Conservation (phyloP, 176 grass and related monocot species). For the Raddia distichophylla region DNA sequence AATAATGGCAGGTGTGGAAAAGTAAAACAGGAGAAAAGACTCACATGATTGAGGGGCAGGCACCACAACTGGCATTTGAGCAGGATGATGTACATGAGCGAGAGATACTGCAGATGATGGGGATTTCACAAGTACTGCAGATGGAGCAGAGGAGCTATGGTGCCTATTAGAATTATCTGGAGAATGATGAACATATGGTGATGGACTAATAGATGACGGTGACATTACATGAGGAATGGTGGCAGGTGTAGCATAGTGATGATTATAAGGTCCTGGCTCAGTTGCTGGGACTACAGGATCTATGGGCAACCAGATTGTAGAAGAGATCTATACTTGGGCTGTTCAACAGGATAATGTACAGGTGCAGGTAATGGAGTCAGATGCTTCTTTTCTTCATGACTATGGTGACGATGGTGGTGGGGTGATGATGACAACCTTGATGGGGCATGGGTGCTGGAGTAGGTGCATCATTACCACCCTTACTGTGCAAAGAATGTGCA, state of each 20-base stretch:
- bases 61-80: constrained; percentile 24
- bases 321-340: constrained; percentile 48
- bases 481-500: constrained; percentile 62
- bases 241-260: constrained; percentile 48
- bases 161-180: constrained; percentile 18
- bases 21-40: constrained; percentile 23
- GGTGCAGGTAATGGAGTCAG: constrained; percentile 50
- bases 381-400: constrained; percentile 38
- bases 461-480: constrained; percentile 48
- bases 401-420: constrained; percentile 22
- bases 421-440: constrained; percentile 35
- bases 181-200: constrained; percentile 38
- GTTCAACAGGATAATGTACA: constrained; percentile 43
- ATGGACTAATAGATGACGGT: constrained; percentile 35
- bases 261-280: constrained; percentile 35
- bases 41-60: constrained; percentile 46
- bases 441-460: constrained; percentile 60
- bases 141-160: constrained; percentile 24
- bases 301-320: constrained; percentile 48
- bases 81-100: constrained; percentile 28
- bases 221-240: constrained; percentile 40
- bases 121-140: constrained; percentile 16
- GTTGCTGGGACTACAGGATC: constrained; percentile 36
- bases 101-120: constrained; percentile 19
- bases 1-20: neutral